These are phyloP conservation scores for Monilinia aucupariae DNA, from an alignment of 2,329 filamentous ascomycete species.

Conservation along the genomic window DNA sequence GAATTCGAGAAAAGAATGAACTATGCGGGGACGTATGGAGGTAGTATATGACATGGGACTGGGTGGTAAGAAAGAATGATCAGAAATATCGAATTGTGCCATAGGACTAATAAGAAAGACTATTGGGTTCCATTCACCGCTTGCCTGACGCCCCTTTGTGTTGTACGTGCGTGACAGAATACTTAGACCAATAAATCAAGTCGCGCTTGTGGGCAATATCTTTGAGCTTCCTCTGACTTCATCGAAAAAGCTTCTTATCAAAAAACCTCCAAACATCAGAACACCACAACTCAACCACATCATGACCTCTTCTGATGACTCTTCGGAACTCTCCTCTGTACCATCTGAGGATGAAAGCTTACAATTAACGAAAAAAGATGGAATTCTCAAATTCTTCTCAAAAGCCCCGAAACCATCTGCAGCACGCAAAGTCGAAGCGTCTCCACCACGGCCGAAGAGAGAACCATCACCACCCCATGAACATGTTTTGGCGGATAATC, in stretches of 20 bases:
- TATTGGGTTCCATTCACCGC: constrained; percentile 9
- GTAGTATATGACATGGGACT: constrained; percentile 1
- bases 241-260: constrained; percentile 17
- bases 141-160: constrained; percentile 14
- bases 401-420: constrained; percentile 43
- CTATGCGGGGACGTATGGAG: constrained; percentile 2
- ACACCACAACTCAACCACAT: constrained; percentile 22
- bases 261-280: constrained; percentile 19
- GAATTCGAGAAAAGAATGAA: constrained; percentile 1
- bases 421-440: constrained; percentile 49
- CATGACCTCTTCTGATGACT: constrained; percentile 50
- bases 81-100: constrained; percentile 15
- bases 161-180: constrained; percentile 19
- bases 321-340: constrained; percentile 56
- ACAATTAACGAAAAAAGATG: constrained; percentile 47
- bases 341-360: constrained; percentile 53
- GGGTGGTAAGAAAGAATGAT: constrained; percentile 12
- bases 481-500: constrained; percentile 82
- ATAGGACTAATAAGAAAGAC: constrained; percentile 16
- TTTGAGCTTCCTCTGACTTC: constrained; percentile 24
- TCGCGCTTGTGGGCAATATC: constrained; percentile 27
- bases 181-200: constrained; percentile 19
- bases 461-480: constrained; percentile 86
- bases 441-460: constrained; percentile 69
- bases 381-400: constrained; percentile 64